Conservation (phyloP, 192 early-diverging fungal genomes). For the Coemansia sp. region DNA sequence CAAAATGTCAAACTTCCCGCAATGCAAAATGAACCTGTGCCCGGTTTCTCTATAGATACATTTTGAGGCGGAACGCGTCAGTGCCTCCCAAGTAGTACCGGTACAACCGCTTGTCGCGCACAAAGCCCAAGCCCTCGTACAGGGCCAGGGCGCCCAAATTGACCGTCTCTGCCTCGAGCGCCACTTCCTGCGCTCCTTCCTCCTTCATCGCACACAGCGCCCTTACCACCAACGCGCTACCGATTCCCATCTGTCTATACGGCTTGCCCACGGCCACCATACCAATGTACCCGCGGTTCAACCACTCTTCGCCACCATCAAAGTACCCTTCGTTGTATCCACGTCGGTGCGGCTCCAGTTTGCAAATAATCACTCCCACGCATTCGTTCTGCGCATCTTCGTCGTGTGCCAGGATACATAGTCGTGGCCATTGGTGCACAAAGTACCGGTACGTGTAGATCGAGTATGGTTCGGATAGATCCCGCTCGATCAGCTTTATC, state of each 20-base stretch:
- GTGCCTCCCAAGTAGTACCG: conserved; percentile 94
- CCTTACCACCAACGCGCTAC: conserved; percentile 68
- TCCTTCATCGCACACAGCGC: conserved; percentile 78
- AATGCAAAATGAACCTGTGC: too few species aligned
- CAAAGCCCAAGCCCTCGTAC: conserved; percentile 91
- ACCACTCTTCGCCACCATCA: not conserved
- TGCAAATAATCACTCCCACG: conserved; percentile 89
- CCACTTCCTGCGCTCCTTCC: conserved; percentile 80
- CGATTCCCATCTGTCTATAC: conserved; percentile 81
- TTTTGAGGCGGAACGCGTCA: conserved; percentile 85
- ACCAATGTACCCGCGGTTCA: conserved; percentile 89
- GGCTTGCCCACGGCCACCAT: conserved; percentile 92
- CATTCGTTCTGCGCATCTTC: conserved; percentile 41
- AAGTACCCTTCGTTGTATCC: conserved; percentile 25
- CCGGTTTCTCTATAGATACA: conserved; percentile 48
- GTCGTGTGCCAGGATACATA: conserved; percentile 75
- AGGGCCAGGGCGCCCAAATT: conserved; percentile 83
- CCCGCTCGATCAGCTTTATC: conserved; percentile 83
- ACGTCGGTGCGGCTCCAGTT: conserved; percentile 66
- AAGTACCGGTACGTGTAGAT: conserved; percentile 98
- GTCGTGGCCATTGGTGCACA: conserved; percentile 87
- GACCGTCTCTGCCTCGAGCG: conserved; percentile 86
- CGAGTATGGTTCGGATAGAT: conserved; percentile 96
- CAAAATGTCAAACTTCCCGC: too few species aligned
- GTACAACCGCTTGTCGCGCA: conserved; percentile 87